Conservation (phyloP, 1,284 basidiomycete genomes). For the Ustilago nuda region DNA sequence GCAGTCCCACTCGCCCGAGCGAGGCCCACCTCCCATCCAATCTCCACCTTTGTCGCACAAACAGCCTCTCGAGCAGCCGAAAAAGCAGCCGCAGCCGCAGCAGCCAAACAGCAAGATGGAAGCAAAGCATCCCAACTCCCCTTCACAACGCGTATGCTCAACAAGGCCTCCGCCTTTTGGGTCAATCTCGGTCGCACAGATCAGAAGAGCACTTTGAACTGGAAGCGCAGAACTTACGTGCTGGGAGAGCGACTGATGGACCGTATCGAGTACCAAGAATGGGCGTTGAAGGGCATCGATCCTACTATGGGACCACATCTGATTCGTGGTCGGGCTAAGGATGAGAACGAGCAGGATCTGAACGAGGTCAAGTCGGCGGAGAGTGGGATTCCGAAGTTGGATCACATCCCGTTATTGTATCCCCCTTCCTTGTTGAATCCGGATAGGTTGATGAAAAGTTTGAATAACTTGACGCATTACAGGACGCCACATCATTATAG, state of each 20-base stretch:
- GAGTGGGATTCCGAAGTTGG: conserved; percentile 24
- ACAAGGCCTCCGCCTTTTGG: conserved; percentile 64
- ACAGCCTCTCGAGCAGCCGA: conserved; percentile 44
- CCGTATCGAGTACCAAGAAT: conserved; percentile 67
- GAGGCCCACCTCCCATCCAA: conserved; percentile 49
- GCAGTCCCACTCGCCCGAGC: conserved; percentile 59
- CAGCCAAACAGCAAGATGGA: conserved; percentile 27
- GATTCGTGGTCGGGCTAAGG: conserved; percentile 14
- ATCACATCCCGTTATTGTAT: conserved; percentile 60
- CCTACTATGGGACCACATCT: conserved; percentile 56
- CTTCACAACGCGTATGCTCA: conserved; percentile 48
- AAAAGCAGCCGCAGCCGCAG: conserved; percentile 33
- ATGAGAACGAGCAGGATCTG: conserved; percentile 3
- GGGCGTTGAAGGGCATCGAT: conserved; percentile 67
- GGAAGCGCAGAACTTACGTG: conserved; percentile 61
- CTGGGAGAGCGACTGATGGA: conserved; percentile 67
- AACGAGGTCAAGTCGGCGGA: background rate
- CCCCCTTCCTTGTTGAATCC: conserved; percentile 49
- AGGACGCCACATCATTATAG: conserved; percentile 61
- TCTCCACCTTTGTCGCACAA: conserved; percentile 62
- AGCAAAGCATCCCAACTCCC: conserved; percentile 27
- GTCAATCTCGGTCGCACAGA: conserved; percentile 60
- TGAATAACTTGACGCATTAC: conserved; percentile 49
- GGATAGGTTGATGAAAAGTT: conserved; percentile 42
- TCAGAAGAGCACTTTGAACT: conserved; percentile 56